phyloP scores from a whole-genome alignment of 768 basidiomycete genomes.

The Pisolithus tinctorius region DNA sequence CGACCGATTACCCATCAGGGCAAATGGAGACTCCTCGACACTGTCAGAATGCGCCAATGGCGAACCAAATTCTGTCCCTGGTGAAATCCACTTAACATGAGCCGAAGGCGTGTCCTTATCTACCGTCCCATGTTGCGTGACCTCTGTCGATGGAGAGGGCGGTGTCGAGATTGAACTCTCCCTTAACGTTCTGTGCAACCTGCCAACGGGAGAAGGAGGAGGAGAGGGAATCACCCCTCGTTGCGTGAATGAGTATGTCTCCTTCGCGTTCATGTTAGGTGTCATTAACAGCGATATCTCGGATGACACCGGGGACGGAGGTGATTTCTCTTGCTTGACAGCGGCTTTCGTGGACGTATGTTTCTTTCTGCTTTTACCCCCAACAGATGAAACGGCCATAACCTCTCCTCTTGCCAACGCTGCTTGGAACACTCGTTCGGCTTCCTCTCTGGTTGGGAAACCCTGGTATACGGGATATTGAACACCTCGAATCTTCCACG shows the following conservation, averaged over 20 bases:
- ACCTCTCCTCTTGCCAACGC: conserved; percentile 25
- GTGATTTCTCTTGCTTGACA: conserved; percentile 4
- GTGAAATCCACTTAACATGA: conserved; percentile 6
- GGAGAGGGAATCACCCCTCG: conserved; percentile 1
- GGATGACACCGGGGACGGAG: conserved; percentile 11
- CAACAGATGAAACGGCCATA: not conserved
- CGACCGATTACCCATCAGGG: not conserved
- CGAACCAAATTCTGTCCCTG: conserved; percentile 14
- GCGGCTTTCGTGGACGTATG: not conserved
- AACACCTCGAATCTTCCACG: conserved; percentile 36
- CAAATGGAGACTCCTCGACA: not conserved
- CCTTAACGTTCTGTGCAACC: conserved; percentile 7
- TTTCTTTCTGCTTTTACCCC: conserved; percentile 4
- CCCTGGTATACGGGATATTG: conserved; percentile 37
- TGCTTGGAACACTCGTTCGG: conserved; percentile 25
- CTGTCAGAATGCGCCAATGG: conserved; percentile 8
- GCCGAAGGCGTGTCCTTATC: conserved; percentile 9
- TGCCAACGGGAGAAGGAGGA: conserved; percentile 1
- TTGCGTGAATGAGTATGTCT: not conserved
- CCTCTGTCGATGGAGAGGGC: conserved; percentile 17
- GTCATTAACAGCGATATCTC: conserved; percentile 13
- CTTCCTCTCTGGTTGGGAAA: conserved; percentile 38
- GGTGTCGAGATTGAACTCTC: conserved; percentile 5
- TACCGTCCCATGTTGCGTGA: conserved; percentile 18
- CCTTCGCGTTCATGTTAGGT: conserved; percentile 5